phyloP scores from a whole-genome alignment of 768 basidiomycete species.

The Clitopilus hobsonii region DNA sequence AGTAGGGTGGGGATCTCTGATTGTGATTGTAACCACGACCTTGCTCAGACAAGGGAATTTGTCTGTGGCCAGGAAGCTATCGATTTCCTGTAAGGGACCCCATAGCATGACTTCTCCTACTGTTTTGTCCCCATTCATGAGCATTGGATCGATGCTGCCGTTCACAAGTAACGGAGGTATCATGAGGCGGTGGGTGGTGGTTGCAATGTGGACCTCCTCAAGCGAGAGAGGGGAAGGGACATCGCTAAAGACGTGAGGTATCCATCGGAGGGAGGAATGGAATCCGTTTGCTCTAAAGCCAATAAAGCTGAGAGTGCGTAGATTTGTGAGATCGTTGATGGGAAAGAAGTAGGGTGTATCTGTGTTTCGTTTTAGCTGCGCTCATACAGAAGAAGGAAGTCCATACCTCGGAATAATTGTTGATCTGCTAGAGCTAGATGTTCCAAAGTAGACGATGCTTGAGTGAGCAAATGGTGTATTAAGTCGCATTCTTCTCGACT shows the following conservation, averaged over 20 bases:
- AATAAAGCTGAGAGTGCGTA: conserved; percentile 1
- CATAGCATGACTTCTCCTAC: conserved; percentile 2
- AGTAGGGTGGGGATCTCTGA: background rate
- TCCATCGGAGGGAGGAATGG: conserved; percentile 3
- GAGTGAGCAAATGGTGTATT: background rate
- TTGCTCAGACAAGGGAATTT: conserved; percentile 1
- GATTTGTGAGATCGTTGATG: conserved; percentile 2
- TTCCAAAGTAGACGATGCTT: background rate
- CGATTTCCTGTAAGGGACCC: conserved; percentile 3
- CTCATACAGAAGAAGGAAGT: background rate
- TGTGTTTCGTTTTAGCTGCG: background rate
- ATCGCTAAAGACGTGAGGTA: conserved; percentile 1
- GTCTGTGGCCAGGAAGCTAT: conserved; percentile 3
- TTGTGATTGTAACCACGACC: background rate
- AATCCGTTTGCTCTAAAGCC: conserved; percentile 3
- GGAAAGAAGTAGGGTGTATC: conserved; percentile 4
- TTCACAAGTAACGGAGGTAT: background rate
- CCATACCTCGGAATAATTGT: conserved; percentile 5
- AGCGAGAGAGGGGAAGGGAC: background rate
- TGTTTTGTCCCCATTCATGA: background rate
- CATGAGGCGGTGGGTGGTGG: background rate
- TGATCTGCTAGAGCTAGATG: conserved; percentile 2
- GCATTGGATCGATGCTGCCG: background rate
- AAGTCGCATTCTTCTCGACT: conserved; percentile 2
- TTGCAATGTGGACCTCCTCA: conserved; percentile 2